Conservation (phyloP, 139 green algal species). For the Chlamydomonas sphaeroides region DNA sequence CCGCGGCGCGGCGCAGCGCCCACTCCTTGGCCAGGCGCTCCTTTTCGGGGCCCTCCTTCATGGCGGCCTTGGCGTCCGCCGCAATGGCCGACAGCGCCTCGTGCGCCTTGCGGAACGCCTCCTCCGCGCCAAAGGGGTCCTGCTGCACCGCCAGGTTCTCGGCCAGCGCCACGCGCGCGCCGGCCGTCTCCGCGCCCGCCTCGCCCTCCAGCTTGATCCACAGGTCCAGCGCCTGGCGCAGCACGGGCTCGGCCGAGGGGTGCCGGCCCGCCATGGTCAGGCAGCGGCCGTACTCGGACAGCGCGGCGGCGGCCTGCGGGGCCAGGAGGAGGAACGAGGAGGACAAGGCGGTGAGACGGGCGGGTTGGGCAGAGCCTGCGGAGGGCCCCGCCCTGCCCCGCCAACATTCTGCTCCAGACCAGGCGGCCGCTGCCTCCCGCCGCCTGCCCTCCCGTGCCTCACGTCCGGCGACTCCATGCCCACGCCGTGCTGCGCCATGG, state of each 20-base stretch:
- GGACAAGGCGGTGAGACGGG: no score
- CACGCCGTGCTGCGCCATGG: slow-evolving; percentile 37
- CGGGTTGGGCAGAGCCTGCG: no score
- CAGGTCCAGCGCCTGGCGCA: slow-evolving; percentile 33
- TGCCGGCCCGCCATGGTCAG: background rate
- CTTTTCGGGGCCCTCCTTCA: background rate
- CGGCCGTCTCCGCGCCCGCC: slow-evolving; percentile 8
- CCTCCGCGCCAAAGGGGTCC: slow-evolving; percentile 10
- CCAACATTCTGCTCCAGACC: no score
- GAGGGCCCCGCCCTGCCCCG: no score
- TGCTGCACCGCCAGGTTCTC: slow-evolving; percentile 28
- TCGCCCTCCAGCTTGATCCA: slow-evolving; percentile 10
- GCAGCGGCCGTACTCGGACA: slow-evolving; percentile 34
- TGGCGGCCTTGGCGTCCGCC: background rate
- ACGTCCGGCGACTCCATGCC: slow-evolving; percentile 20
- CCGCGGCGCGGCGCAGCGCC: background rate
- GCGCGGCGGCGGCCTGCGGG: slow-evolving; percentile 14
- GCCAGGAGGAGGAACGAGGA: no score
- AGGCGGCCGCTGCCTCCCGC: no score
- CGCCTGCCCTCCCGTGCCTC: background rate
- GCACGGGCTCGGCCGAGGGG: slow-evolving; percentile 30
- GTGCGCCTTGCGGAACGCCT: slow-evolving; percentile 1
- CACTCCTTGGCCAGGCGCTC: background rate
- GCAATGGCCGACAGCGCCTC: background rate
- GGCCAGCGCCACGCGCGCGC: slow-evolving; percentile 1